Base-by-base conservation (phyloP, 768 basidiomycete species). In the Hortiboletus campestris region DNA sequence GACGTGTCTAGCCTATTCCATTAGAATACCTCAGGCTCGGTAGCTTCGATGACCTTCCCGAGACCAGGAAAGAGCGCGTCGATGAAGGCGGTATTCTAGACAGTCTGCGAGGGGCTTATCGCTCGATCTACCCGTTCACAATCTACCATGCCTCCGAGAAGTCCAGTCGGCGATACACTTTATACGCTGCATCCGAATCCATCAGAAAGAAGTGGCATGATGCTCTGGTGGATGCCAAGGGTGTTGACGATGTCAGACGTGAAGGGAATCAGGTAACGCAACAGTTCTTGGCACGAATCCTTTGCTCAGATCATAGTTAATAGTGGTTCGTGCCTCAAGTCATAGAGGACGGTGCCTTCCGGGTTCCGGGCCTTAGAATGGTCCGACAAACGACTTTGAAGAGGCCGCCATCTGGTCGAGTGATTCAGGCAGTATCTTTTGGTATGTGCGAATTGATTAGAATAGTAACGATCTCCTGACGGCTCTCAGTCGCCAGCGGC, bases 11-110 rank as follows among this genome's bases (percentile, higher is more conserved):
- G 91, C 91, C 91, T 29, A 81, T 94, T 51, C 87, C 90, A 4
- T 72, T 94, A 3, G 85, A 88, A 36, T 92, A 85, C 59, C 79
- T 94, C n/a, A 83, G 82, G 17, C 76, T 92, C 9, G 89, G 80
- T 29, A 72, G 79, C 16, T 94, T 93, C 65, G 75, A 78, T 19
- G 76, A 67, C 2, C 74, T 80, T 7, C 73, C 83, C 6, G 91
- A 91, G 60, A 75, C 71, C 46, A 82, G 89, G 34, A 85, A 80
- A 64, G 88, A 86, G 58, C 80, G 79, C 42, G 62, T 75, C 16
- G 85, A 88, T 47, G 84, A 83, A 46, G 80, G 82, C 36, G 66
- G 80, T 14, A 68, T 88, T 13, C 69, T 88, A 34, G 84, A 86
- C 53, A 76, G 72, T 45, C 72, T 85, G 35, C 79, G 80, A 51